Percentiles rank a stretch among this genome's conserved stretches.
Conservation (phyloP, 1,139 yeast species). For the Geotrichum phurueaensis region DNA sequence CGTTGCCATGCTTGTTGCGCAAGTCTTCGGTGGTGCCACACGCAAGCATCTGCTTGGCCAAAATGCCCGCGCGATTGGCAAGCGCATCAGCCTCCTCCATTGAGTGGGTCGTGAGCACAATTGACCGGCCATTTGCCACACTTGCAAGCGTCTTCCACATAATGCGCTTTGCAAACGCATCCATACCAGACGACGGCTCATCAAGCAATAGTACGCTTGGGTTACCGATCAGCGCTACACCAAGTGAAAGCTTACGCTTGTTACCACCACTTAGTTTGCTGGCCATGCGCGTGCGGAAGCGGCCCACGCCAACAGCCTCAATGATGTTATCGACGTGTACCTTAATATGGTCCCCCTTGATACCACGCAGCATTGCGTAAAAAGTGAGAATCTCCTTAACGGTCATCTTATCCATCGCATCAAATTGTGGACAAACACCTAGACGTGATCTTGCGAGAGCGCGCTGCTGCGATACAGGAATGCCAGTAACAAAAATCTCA, state of each 20-base stretch:
- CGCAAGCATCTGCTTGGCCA: constrained; percentile 33
- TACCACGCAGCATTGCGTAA: constrained; percentile 34
- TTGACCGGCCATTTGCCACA: constrained; percentile 33
- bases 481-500: constrained; percentile 31
- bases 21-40: constrained; percentile 32
- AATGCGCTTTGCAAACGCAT: constrained; percentile 50
- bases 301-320: constrained; percentile 34
- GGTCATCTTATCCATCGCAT: constrained; percentile 37
- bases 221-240: constrained; percentile 93
- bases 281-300: constrained; percentile 33
- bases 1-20: constrained; percentile 29
- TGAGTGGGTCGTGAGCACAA: constrained; percentile 37
- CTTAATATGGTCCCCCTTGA: constrained; percentile 53
- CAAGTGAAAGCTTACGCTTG: constrained; percentile 95
- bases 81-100: constrained; percentile 40
- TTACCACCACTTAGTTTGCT: constrained; percentile 84
- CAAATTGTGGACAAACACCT: constrained; percentile 40
- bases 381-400: constrained; percentile 33
- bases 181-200: constrained; percentile 91
- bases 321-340: constrained; percentile 71
- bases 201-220: constrained; percentile 84
- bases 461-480: constrained; percentile 29
- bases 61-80: constrained; percentile 36
- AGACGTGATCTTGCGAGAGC: constrained; percentile 32
- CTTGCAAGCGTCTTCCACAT: constrained; percentile 37